phyloP scores from a whole-genome alignment of 2,329 filamentous ascomycete species.

The Pseudogymnoascus sp. region DNA sequence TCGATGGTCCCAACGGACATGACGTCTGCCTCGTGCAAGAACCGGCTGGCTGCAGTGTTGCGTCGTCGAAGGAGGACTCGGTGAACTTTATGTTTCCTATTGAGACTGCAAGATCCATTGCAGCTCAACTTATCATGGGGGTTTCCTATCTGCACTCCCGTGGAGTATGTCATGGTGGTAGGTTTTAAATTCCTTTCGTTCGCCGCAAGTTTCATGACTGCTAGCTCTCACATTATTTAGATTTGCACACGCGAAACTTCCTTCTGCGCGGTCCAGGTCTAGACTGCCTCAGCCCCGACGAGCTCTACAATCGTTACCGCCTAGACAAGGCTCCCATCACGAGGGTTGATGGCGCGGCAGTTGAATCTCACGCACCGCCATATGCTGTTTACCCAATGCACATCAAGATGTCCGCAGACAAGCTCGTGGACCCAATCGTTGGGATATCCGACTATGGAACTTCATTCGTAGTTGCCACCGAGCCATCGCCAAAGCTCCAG shows the following conservation, averaged over 20 bases:
- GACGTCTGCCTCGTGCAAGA: constrained; percentile 40
- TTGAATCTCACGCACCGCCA: neutral
- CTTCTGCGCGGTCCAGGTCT: neutral
- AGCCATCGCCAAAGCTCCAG: neutral
- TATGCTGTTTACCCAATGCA: neutral
- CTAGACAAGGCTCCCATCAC: neutral
- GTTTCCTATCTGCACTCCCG: neutral
- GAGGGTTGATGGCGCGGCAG: neutral
- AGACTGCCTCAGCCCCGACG: neutral
- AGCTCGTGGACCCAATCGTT: constrained; percentile 12
- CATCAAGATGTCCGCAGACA: neutral
- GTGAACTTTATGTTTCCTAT: neutral
- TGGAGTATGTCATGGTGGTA: neutral
- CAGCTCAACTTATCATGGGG: neutral
- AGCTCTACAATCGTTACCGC: neutral
- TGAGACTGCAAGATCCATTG: neutral
- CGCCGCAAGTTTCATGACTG: neutral
- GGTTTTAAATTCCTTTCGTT: neutral
- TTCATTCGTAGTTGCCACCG: neutral
- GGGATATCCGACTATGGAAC: neutral
- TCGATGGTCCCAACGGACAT: constrained; percentile 37
- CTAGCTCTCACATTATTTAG: neutral
- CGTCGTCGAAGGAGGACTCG: neutral
- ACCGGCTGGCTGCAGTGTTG: neutral
- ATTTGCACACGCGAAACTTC: neutral